Base-by-base conservation (phyloP, 2,329 filamentous ascomycete genomes). In the Sclerotinia spermophila region DNA sequence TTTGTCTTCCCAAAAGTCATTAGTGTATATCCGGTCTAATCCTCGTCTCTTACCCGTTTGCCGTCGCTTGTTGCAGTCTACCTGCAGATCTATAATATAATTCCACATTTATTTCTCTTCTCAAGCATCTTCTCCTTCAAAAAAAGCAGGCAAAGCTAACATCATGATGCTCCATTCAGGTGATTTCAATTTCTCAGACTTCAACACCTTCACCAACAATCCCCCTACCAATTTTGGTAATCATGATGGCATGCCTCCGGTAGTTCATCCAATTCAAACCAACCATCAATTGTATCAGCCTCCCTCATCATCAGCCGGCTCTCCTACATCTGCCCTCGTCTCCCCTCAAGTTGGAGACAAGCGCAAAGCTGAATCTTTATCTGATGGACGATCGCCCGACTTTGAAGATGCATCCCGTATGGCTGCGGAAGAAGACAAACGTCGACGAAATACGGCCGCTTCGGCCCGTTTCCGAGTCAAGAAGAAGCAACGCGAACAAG, bases 401-500 rank as follows among this genome's bases (percentile, higher is more conserved):
- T 86, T 91, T 64, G 92, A 94, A 80, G 92, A 94, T 73, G 84
- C 88, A 53, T 90, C 90, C 19, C 90, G 92, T 53, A 75, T 89
- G 8, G 91, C 91, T 19, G 93, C 93, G 33, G 93, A 97, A 81
- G 93, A 97, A 81, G 93, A 97, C 80, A 96, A 96, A 83, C 90
- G 93, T 65, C 89, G 93, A 71, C 89, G 93, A 74, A 97, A 97
- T 82, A 96, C 94, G 2, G 93, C 93, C 44, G 93, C 93, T 69
- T 94, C 90, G 75, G 93, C 93, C 27, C 91, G 93, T 65, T 97
- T 97, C 86, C 91, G 93, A 72, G 89, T 96, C 79, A 97, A 97
- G 89, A 97, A 97, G 90, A 97, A 97, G 88, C 92, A 96, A 82
- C 90, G 93, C 66, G 93, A 97, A 83, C 92, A 94, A 81, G 91